phyloP scores from a whole-genome alignment of 495 filamentous ascomycete genomes.

The Tuber borchii region DNA sequence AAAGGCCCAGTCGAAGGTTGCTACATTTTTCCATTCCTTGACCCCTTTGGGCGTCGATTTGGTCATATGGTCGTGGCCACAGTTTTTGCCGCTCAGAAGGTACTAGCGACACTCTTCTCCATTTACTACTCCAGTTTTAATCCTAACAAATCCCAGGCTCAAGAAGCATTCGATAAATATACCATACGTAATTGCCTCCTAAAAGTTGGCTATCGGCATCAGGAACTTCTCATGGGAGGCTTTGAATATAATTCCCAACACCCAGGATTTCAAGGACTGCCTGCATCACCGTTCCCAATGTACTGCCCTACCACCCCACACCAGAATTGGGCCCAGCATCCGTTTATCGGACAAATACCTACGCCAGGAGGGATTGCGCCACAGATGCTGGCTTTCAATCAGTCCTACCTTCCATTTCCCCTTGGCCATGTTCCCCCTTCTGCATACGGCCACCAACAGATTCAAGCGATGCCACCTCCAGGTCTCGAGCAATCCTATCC shows the following conservation, averaged over 20 bases:
- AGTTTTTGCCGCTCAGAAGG: no score
- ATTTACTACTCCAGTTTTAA: no score
- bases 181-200: constrained; percentile 29
- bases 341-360: not conserved
- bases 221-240: not conserved
- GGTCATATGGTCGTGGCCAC: no score
- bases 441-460: no score
- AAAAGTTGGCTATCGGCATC: constrained; percentile 32
- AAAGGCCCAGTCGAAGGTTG: constrained; percentile 34
- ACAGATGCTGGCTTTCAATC: not conserved
- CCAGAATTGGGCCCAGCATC: not conserved
- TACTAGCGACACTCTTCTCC: no score
- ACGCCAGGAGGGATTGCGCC: not conserved
- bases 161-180: no score
- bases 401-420: not conserved
- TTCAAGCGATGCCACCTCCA: not conserved
- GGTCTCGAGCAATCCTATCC: no score
- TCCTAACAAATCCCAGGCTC: no score
- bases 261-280: not conserved
- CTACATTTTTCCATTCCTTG: constrained; percentile 37
- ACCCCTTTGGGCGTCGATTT: constrained; percentile 36
- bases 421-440: not conserved
- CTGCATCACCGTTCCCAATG: not conserved
- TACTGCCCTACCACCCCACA: not conserved
- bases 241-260: not conserved